Evolutionary conservation across 2,329 filamentous ascomycete genomes (phyloP).

Genomic region (Didymella segeticola): DNA sequence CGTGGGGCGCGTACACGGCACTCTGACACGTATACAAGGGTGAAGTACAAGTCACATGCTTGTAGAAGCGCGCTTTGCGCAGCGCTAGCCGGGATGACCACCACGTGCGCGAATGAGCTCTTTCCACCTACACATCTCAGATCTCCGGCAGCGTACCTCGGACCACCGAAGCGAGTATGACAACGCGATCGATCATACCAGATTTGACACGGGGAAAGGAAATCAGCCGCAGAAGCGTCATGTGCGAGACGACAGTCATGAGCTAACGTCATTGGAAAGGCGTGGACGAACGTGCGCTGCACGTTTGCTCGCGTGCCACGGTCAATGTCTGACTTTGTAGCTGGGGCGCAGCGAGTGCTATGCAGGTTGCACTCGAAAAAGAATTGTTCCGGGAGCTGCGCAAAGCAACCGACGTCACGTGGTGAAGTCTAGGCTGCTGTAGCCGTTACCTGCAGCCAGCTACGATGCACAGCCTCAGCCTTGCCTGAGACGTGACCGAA

Average conservation of each 20-base stretch:
- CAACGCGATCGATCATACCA: background rate
- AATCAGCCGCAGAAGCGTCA: conserved; percentile 4
- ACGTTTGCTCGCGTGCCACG: background rate
- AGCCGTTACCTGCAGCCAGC: too few relatives aligned
- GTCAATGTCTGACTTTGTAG: background rate
- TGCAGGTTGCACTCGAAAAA: conserved; percentile 1
- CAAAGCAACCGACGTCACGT: background rate
- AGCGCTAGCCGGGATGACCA: background rate
- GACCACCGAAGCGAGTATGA: background rate
- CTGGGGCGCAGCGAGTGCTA: background rate
- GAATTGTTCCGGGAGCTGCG: background rate
- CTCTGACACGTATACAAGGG: background rate
- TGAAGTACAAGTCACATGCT: conserved; percentile 12
- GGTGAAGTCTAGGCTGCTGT: background rate
- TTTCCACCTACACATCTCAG: background rate
- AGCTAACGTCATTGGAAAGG: conserved; percentile 1
- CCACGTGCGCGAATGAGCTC: conserved; percentile 1
- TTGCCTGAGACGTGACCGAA: background rate
- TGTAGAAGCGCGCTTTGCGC: conserved; percentile 9
- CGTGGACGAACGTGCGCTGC: background rate
- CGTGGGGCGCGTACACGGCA: background rate
- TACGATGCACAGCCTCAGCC: background rate
- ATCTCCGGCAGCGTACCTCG: background rate
- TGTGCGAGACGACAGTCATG: conserved; percentile 8
- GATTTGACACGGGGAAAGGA: background rate